phyloP scores from a whole-genome alignment of 2,329 filamentous ascomycete species.

The Cladorrhinum sp. region DNA sequence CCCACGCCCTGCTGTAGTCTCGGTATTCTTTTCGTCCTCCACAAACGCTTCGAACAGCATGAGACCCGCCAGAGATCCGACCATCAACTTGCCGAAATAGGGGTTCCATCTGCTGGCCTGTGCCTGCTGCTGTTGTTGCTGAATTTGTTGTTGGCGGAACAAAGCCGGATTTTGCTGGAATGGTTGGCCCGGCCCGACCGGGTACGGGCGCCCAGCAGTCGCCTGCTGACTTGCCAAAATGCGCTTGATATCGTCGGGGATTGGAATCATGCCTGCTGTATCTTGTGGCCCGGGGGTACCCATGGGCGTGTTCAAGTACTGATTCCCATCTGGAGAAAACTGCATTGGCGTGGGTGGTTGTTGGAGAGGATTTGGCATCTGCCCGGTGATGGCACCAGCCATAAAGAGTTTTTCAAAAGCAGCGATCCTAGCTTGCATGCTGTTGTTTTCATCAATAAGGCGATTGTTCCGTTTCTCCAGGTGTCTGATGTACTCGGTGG shows the following conservation, averaged over 20 bases:
- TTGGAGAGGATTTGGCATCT: constrained; percentile 51
- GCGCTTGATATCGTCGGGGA: constrained; percentile 64
- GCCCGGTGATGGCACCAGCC: constrained; percentile 66
- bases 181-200: constrained; percentile 37
- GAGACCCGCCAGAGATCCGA: constrained; percentile 84
- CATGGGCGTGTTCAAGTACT: constrained; percentile 46
- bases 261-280: constrained; percentile 59
- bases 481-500: constrained; percentile 93
- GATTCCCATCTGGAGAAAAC: constrained; percentile 42
- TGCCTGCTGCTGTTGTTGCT: constrained; percentile 45
- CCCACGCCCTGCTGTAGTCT: constrained; percentile 62
- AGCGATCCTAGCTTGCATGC: constrained; percentile 73
- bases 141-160: constrained; percentile 54
- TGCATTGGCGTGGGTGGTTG: constrained; percentile 53
- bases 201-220: constrained; percentile 52
- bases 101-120: constrained; percentile 52
- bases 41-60: constrained; percentile 85
- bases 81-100: constrained; percentile 77
- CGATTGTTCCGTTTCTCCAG: constrained; percentile 86
- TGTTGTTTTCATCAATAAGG: constrained; percentile 74
- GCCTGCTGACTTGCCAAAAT: constrained; percentile 55
- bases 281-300: constrained; percentile 40
- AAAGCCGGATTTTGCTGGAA: constrained; percentile 42
- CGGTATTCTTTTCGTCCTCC: constrained; percentile 62
- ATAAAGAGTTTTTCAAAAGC: constrained; percentile 78